These are phyloP conservation scores for Crithidia bombi DNA, from an alignment of 208 protist species.

Conservation along the genomic window DNA sequence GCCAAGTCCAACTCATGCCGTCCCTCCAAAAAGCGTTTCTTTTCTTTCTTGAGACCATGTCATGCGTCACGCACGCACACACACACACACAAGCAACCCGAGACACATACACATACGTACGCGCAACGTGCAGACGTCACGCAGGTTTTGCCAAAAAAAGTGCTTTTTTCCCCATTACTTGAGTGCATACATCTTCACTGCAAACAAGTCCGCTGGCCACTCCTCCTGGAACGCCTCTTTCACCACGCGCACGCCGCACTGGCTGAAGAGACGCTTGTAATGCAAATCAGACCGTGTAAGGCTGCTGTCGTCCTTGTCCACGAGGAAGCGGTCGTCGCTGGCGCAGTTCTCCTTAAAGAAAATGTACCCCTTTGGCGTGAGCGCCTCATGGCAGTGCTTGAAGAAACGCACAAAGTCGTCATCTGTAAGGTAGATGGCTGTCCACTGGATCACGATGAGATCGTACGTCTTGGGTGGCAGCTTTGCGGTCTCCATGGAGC, in stretches of 20 bases:
- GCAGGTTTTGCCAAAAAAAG: background rate
- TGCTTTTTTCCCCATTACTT: constrained; percentile 31
- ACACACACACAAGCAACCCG: background rate
- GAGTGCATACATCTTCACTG: constrained; percentile 92
- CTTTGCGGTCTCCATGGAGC: constrained; percentile 79
- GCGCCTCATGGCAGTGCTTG: constrained; percentile 62
- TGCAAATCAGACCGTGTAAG: constrained; percentile 88
- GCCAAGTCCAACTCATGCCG: too few species aligned
- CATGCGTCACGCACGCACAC: too few species aligned
- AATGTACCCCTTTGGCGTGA: constrained; percentile 85
- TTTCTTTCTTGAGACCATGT: too few species aligned
- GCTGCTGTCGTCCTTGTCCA: constrained; percentile 91
- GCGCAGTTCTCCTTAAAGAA: constrained; percentile 94
- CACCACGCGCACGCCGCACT: constrained; percentile 66
- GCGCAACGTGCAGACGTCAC: too few species aligned
- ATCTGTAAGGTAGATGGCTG: constrained; percentile 93
- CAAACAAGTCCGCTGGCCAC: constrained; percentile 79
- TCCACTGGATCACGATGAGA: constrained; percentile 93
- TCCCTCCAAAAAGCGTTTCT: too few species aligned
- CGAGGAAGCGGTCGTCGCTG: constrained; percentile 58
- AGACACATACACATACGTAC: background rate
- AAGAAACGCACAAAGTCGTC: constrained; percentile 91
- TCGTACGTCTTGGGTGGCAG: constrained; percentile 81
- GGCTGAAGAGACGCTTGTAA: constrained; percentile 83
- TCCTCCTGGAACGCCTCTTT: constrained; percentile 71